Conservation (phyloP, 371 early-diverging fungal genomes). For the Capniomyces stellatus region DNA sequence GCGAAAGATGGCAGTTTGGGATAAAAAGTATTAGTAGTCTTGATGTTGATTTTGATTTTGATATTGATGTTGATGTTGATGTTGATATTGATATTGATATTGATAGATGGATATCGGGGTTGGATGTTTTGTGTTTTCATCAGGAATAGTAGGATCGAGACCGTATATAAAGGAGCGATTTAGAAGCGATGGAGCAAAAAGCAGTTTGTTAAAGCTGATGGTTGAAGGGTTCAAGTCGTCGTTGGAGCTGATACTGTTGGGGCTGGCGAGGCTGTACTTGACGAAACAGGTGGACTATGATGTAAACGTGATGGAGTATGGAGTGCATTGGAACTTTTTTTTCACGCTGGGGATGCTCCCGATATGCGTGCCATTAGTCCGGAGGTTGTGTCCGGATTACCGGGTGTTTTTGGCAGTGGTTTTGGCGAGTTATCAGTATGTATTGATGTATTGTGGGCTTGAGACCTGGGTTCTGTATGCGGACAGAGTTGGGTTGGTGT, state of each 20-base stretch:
- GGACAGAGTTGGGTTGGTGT: conserved; percentile 46
- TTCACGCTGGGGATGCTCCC: conserved; percentile 79
- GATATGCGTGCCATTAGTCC: conserved; percentile 37
- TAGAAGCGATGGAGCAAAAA: not conserved
- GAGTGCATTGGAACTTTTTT: conserved; percentile 97
- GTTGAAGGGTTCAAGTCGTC: conserved; percentile 14
- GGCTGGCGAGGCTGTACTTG: conserved; percentile 41
- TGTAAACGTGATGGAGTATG: conserved; percentile 89
- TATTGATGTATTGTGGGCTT: conserved; percentile 32
- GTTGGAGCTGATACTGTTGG: conserved; percentile 53
- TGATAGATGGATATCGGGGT: conserved; percentile 27
- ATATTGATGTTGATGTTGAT: no score
- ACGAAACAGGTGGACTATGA: conserved; percentile 79
- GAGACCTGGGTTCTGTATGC: conserved; percentile 60
- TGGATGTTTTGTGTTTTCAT: conserved; percentile 28
- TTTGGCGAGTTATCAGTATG: conserved; percentile 36
- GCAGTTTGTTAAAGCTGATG: conserved; percentile 1
- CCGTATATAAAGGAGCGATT: conserved; percentile 8
- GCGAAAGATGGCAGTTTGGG: no score
- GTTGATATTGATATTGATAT: no score
- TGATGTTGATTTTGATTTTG: no score
- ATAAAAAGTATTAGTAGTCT: no score
- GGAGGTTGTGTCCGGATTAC: conserved; percentile 20
- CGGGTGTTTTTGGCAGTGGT: conserved; percentile 24
- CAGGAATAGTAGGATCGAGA: conserved; percentile 21